These are phyloP conservation scores for Abrus precatorius DNA, from an alignment of 306 rosid species.

Conservation along the genomic window DNA sequence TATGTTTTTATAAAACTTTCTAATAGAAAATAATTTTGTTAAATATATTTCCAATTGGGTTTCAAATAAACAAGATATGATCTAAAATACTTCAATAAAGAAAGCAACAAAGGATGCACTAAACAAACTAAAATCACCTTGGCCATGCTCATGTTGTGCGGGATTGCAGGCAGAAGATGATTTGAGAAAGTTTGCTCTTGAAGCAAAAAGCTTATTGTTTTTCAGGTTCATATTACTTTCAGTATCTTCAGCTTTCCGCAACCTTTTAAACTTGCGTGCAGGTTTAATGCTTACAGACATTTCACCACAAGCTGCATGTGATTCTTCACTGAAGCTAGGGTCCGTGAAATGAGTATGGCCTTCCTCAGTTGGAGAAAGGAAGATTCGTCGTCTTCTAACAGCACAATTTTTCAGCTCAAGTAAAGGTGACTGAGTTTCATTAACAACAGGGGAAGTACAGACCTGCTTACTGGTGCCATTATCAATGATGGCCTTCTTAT, in stretches of 20 bases:
- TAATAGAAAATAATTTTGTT: constrained; percentile 21
- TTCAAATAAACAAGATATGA: constrained; percentile 30
- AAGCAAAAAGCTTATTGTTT: constrained; percentile 39
- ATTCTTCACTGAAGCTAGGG: constrained; percentile 68
- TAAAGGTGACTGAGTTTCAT: constrained; percentile 63
- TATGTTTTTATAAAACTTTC: constrained; percentile 23
- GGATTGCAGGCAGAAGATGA: constrained; percentile 50
- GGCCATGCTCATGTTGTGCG: constrained; percentile 48
- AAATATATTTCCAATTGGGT: constrained; percentile 30
- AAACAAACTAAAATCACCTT: constrained; percentile 60
- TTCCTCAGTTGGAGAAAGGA: constrained; percentile 63
- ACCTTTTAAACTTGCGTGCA: constrained; percentile 70
- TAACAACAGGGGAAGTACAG: constrained; percentile 51
- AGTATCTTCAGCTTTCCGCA: constrained; percentile 71
- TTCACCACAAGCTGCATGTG: constrained; percentile 65
- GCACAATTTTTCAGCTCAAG: constrained; percentile 55
- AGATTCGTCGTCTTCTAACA: constrained; percentile 53
- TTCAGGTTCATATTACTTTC: constrained; percentile 55
- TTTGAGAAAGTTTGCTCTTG: constrained; percentile 46
- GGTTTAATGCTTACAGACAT: constrained; percentile 63
- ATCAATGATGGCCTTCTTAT: constrained; percentile 49
- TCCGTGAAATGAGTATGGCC: constrained; percentile 53
- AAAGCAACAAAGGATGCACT: constrained; percentile 29
- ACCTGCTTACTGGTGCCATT: constrained; percentile 46
- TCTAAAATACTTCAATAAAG: constrained; percentile 7